phyloP scores from a whole-genome alignment of 2,329 filamentous ascomycete species.

The Westerdykella aurantiaca region DNA sequence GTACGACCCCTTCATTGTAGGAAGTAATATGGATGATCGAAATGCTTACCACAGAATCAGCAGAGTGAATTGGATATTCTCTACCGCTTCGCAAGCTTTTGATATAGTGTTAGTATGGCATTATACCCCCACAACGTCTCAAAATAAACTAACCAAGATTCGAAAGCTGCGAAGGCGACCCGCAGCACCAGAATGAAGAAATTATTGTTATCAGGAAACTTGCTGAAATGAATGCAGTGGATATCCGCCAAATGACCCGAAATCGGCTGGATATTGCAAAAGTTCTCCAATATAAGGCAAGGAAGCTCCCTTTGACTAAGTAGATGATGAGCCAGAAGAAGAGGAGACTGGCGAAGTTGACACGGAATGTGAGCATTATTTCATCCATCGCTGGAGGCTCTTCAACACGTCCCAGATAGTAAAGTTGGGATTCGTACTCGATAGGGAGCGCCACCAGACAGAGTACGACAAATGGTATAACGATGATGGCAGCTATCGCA shows the following conservation, averaged over 20 bases:
- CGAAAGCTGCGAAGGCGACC: background rate
- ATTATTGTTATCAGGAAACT: slow-evolving; percentile 3
- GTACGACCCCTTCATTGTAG: too few species aligned
- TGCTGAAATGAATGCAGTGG: background rate
- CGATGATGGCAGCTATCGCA: background rate
- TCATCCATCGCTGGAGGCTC: background rate
- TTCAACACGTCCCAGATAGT: background rate
- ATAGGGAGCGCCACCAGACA: background rate
- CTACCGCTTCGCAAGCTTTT: background rate
- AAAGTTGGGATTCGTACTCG: background rate
- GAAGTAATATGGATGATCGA: background rate
- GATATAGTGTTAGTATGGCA: background rate
- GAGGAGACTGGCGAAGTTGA: slow-evolving; percentile 4
- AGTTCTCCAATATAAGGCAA: slow-evolving; percentile 7
- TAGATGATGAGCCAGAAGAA: slow-evolving; percentile 9
- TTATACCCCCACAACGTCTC: too few species aligned
- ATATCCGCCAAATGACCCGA: background rate
- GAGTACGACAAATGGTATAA: background rate
- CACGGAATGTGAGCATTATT: background rate
- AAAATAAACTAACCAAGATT: slow-evolving; percentile 1
- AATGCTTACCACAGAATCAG: background rate
- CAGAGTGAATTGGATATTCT: background rate
- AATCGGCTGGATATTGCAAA: slow-evolving; percentile 5
- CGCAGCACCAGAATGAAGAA: slow-evolving; percentile 2
- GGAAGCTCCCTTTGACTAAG: slow-evolving; percentile 7